Evolutionary conservation across 2,329 filamentous ascomycete genomes (phyloP), one percentile per base, ranked within the genome.

Genomic region (Talaromyces sp.): DNA sequence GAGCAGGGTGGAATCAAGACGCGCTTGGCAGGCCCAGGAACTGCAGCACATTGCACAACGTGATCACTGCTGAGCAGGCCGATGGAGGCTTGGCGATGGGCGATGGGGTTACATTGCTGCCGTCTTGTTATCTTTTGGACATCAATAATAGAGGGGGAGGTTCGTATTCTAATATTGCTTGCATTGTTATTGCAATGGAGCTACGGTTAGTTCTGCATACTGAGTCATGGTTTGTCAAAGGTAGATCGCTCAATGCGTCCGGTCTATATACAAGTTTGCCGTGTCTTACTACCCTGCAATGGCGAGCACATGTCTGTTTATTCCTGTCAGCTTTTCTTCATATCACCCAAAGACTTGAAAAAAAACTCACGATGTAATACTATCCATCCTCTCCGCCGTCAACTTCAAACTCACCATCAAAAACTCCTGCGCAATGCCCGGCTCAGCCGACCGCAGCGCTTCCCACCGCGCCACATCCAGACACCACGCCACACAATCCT

Each of bases 321-420:
- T 2, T 26, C 21, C 35, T 2, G 19, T 46, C 24, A 54, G 41
- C 32, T 35, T 58, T n/a, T n/a, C n/a, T n/a, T n/a, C n/a, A n/a
- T n/a, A n/a, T n/a, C n/a, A n/a, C n/a, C n/a, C n/a, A n/a, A n/a
- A n/a, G n/a, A n/a, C n/a, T n/a, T n/a, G n/a, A n/a, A n/a, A n/a
- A n/a, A n/a, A n/a, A n/a, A n/a, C 79, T 72, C 75, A 83, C 72
- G 80, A 82, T 26, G 85, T 87, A 64, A 88, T 85, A 58, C 83
- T 82, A 69, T 85, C 84, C 91, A 97, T 96, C 66, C 94, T 83
- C 82, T 99, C 94, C 60, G 89, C 95, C 48, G 93, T 97, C 72
- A 99, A 76, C 80, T 96, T 97, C 71, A 99, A 74, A n/a, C 89
- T 90, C 56, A 97, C 87, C 68, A 87, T 88, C 72, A 99, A 75